Base-by-base conservation (phyloP, 129 eudicot species). In the Flaveria sonorensis region DNA sequence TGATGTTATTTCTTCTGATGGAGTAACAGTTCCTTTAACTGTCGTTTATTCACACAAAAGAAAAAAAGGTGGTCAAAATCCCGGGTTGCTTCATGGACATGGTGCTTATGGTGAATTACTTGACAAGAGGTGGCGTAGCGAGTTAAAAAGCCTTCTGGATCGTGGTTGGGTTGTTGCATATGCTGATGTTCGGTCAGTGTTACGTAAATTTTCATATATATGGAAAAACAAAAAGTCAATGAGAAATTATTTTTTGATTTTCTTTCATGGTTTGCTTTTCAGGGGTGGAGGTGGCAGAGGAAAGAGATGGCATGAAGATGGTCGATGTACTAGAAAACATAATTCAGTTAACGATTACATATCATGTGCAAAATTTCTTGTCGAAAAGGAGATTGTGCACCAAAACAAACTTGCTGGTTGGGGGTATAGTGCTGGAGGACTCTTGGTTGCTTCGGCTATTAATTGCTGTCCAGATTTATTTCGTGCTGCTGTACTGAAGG, bases 221-320 rank as follows among this genome's bases (percentile, higher is more conserved):
- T 36, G 21, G 59, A 71, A 48, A 61, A 30, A 30, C 61, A 14
- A 24, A 39, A 59, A 26, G 14, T 45, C 40, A 19, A 45, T 18
- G 8, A 40, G 45, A 53, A 16, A 56, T 8, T 48, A 52, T n/a
- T 50, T 72, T 46, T 64, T 50, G 26, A 50, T 48, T 68, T 42
- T 72, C 42, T 56, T 71, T 19, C 52, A 7, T 69, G 80, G 46
- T 75, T 28, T 36, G 14, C 57, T 64, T 70, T 30, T 39, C 86
- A 94, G 97, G 84, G 98, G 98, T 79, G 98, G 98, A 79, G 98
- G 98, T 71, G 98, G 96, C 40, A 68, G 84, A 46, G 97, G 97
- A 81, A 91, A 78, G 64, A 91, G 62, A 73, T 94, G 98, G 98
- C 90, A 86, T 81, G 87, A 89, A 77, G 96, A 89, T 75, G 98